A percentile compares a stretch with the other conserved stretches of the same genome.
Conservation (phyloP, 1,284 basidiomycete species). For the Pascua sp. region DNA sequence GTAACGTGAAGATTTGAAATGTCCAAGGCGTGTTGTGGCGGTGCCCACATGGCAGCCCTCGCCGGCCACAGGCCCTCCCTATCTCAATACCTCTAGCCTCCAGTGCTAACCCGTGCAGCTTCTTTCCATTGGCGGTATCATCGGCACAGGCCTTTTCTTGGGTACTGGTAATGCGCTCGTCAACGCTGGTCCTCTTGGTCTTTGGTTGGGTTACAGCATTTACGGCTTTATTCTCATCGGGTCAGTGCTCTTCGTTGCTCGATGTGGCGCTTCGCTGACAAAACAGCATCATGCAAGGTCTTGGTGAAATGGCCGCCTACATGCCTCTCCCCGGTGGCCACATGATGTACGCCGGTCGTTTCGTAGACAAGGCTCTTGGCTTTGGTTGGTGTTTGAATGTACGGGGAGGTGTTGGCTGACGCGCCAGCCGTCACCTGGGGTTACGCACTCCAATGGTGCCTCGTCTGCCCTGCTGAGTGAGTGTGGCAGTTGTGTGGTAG, state of each 20-base stretch:
- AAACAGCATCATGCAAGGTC: slow-evolving; percentile 18
- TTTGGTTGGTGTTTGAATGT: too few relatives aligned
- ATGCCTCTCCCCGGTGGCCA: slow-evolving; percentile 59
- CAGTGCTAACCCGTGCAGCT: background rate
- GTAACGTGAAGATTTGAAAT: too few relatives aligned
- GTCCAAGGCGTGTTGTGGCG: too few relatives aligned
- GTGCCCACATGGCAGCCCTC: too few relatives aligned
- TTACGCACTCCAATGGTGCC: background rate
- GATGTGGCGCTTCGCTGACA: background rate
- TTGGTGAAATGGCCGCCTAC: slow-evolving; percentile 26
- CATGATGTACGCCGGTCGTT: slow-evolving; percentile 60
- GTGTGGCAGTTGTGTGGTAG: too few relatives aligned
- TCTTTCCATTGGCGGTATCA: slow-evolving; percentile 6
- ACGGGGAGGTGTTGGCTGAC: too few relatives aligned
- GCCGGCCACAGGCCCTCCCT: too few relatives aligned
- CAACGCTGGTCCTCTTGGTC: slow-evolving; percentile 10
- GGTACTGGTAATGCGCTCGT: slow-evolving; percentile 1
- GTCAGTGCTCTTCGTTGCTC: background rate
- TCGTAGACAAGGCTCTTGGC: slow-evolving; percentile 33
- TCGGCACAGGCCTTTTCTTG: slow-evolving; percentile 5
- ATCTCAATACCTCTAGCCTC: too few relatives aligned
- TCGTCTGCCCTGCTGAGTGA: background rate
- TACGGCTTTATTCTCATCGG: background rate
- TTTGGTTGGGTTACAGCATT: slow-evolving; percentile 11
- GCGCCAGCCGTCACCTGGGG: slow-evolving; percentile 30